Evolutionary conservation across 768 basidiomycete genomes (phyloP).

Genomic region (Galerina sulciceps): DNA sequence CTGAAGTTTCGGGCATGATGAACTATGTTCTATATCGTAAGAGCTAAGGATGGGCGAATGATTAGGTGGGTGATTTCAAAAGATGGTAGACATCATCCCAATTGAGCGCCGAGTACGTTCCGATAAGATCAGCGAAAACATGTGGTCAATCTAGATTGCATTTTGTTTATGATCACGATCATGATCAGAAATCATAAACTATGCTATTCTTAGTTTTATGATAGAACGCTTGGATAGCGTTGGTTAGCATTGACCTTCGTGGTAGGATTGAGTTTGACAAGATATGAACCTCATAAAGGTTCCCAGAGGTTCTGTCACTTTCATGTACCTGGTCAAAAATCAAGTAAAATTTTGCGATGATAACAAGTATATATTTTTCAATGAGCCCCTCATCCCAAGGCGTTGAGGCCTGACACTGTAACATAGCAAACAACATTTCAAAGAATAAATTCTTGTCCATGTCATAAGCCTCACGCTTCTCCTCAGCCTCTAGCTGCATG

Average conservation of each 20-base stretch:
- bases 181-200: not conserved
- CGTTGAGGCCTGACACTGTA: slow-evolving; percentile 57
- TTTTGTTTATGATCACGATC: slow-evolving; percentile 3
- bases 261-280: too few relatives aligned
- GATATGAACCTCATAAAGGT: not conserved
- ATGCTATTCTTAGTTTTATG: not conserved
- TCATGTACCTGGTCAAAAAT: not conserved
- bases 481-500: slow-evolving; percentile 29
- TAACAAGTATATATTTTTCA: too few relatives aligned
- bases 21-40: not conserved
- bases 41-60: not conserved
- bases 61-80: too few relatives aligned
- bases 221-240: too few relatives aligned
- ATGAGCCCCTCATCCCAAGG: slow-evolving; percentile 4
- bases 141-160: not conserved
- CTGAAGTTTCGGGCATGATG: slow-evolving; percentile 32
- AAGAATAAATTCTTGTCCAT: slow-evolving; percentile 7
- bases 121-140: not conserved
- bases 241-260: too few relatives aligned
- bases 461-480: slow-evolving; percentile 9
- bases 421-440: slow-evolving; percentile 1
- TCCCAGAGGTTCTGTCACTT: not conserved
- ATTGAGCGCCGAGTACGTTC: not conserved
- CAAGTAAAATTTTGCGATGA: not conserved
- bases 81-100: not conserved